Conservation (phyloP, 345 rosid species). For the Linum tenue region DNA sequence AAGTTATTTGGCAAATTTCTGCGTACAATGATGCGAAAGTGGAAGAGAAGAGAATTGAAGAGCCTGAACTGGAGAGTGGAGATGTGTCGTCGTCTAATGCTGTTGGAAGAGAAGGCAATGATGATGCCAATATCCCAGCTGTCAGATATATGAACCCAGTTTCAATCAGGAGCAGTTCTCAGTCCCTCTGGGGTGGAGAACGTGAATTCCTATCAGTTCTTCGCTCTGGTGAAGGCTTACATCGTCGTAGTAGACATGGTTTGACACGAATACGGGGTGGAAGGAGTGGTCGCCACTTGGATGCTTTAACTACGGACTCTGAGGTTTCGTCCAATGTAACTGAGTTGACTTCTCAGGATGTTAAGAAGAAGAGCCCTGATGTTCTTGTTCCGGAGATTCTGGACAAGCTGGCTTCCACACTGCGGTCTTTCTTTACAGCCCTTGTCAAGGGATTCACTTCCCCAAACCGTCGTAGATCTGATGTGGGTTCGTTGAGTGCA, state of each 20-base stretch:
- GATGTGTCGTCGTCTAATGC: constrained; percentile 49
- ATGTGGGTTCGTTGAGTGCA: constrained; percentile 56
- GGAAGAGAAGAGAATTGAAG: constrained; percentile 52
- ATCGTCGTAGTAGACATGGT: constrained; percentile 74
- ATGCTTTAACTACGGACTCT: constrained; percentile 59
- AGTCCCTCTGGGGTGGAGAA: constrained; percentile 70
- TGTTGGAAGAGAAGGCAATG: constrained; percentile 80
- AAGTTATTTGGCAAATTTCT: constrained; percentile 82
- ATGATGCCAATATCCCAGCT: constrained; percentile 55
- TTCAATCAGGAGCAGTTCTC: constrained; percentile 65
- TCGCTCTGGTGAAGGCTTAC: constrained; percentile 71
- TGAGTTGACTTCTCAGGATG: constrained; percentile 51
- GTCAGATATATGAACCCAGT: constrained; percentile 72
- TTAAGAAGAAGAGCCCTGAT: constrained; percentile 71
- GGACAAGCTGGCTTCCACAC: constrained; percentile 57
- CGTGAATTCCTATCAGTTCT: constrained; percentile 70
- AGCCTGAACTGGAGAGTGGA: constrained; percentile 45
- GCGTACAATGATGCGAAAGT: constrained; percentile 58
- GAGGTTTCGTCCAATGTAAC: constrained; percentile 48
- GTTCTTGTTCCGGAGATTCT: constrained; percentile 60
- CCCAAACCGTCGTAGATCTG: constrained; percentile 86
- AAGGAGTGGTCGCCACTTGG: constrained; percentile 73
- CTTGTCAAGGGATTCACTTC: constrained; percentile 87
- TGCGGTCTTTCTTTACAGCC: constrained; percentile 69
- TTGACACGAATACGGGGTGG: constrained; percentile 83